A percentile compares a stretch with the other conserved stretches of the same genome.
Evolutionary conservation across 768 basidiomycete genomes (phyloP).

Genomic region (Dentipellis sp.): DNA sequence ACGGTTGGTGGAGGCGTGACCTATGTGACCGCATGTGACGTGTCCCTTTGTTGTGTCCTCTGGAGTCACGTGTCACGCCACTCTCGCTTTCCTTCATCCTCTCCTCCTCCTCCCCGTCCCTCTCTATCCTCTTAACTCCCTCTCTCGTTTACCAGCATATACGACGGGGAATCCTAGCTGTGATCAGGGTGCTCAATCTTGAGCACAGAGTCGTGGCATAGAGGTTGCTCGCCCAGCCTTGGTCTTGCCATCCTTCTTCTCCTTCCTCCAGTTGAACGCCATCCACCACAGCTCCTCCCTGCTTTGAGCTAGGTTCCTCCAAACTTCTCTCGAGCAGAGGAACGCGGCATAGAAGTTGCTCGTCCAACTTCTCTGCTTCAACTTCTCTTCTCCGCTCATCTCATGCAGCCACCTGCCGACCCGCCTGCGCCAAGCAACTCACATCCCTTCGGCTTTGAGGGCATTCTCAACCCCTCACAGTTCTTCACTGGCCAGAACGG

Average conservation of each 20-base stretch:
- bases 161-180: too few species aligned
- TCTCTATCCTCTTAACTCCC: background rate
- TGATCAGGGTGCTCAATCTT: too few species aligned
- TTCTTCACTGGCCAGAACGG: background rate
- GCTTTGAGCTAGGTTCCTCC: background rate
- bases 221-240: too few species aligned
- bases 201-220: too few species aligned
- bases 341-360: too few species aligned
- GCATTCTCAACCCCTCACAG: background rate
- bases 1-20: too few species aligned
- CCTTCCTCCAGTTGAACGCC: background rate
- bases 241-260: too few species aligned
- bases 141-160: background rate
- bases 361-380: background rate
- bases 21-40: background rate
- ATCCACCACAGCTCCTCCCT: background rate
- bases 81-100: constrained; percentile 10
- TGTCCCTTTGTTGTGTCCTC: background rate
- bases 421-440: background rate
- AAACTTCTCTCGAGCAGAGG: too few species aligned
- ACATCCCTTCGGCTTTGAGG: background rate
- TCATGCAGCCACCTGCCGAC: background rate
- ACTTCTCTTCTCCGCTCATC: background rate
- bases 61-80: constrained; percentile 4
- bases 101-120: constrained; percentile 4